Evolutionary conservation across 108 stramenopile species (phyloP).

Genomic region (Discostella stelligeroides): DNA sequence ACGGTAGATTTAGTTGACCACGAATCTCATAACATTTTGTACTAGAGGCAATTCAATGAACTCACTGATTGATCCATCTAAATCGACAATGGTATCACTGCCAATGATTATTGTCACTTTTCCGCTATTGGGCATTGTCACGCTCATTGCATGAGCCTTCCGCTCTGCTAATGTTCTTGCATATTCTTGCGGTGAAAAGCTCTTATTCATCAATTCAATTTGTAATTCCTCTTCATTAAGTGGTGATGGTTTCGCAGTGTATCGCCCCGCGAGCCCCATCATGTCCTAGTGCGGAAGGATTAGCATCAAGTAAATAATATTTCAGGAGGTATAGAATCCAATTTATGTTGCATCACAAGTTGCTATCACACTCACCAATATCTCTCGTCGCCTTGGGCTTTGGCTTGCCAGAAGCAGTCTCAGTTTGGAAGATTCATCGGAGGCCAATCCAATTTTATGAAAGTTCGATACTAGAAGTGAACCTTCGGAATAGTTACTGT

Average conservation of each 20-base stretch:
- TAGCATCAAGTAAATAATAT: neutral
- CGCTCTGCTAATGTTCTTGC: constrained; percentile 68
- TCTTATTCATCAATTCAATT: constrained; percentile 40
- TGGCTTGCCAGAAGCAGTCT: constrained; percentile 75
- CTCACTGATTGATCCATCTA: constrained; percentile 53
- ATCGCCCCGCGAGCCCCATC: constrained; percentile 74
- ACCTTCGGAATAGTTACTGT: neutral
- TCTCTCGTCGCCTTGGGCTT: constrained; percentile 75
- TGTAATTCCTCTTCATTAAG: constrained; percentile 73
- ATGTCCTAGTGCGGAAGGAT: constrained; percentile 58
- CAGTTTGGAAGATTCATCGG: constrained; percentile 17
- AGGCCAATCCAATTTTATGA: constrained; percentile 20
- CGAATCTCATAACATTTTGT: constrained; percentile 1
- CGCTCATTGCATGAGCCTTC: constrained; percentile 73
- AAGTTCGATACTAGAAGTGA: constrained; percentile 36
- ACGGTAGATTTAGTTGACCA: neutral
- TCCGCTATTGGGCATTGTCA: constrained; percentile 3
- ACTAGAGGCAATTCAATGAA: neutral
- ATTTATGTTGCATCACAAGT: neutral
- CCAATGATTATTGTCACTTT: constrained; percentile 61
- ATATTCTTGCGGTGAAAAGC: constrained; percentile 57
- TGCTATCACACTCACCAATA: constrained; percentile 26
- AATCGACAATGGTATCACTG: constrained; percentile 82
- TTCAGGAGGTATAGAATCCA: neutral
- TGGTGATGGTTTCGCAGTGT: constrained; percentile 59